Evolutionary conservation across 192 early-diverging fungal genomes (phyloP).

Genomic region (Backusella tuberculispora): DNA sequence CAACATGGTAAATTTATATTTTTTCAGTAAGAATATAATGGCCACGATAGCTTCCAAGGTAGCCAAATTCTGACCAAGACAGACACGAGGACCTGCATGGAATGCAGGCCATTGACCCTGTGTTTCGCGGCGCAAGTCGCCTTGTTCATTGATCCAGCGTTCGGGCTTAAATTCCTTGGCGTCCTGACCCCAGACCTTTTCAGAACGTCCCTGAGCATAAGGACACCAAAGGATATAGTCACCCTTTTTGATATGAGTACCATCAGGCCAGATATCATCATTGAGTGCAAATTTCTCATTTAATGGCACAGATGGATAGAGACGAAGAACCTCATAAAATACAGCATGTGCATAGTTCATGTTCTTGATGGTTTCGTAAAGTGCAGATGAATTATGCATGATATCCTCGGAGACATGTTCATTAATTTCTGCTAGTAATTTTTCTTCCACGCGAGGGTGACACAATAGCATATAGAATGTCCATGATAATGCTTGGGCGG

Average conservation of each 20-base stretch:
- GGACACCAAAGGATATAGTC: constrained; percentile 55
- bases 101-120: constrained; percentile 62
- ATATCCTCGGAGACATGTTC: constrained; percentile 32
- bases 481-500: constrained; percentile 56
- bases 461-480: constrained; percentile 45
- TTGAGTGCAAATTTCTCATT: constrained; percentile 57
- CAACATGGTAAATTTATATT: constrained; percentile 45
- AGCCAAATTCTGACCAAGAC: constrained; percentile 48
- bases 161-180: constrained; percentile 66
- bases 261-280: constrained; percentile 66
- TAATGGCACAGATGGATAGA: constrained; percentile 69
- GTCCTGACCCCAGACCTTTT: constrained; percentile 66
- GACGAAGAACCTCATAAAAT: constrained; percentile 60
- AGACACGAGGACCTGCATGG: constrained; percentile 57
- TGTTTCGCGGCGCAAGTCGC: constrained; percentile 37
- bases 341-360: constrained; percentile 44
- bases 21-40: constrained; percentile 42
- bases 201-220: constrained; percentile 56
- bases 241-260: constrained; percentile 55
- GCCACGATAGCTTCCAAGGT: constrained; percentile 49
- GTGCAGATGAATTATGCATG: constrained; percentile 19
- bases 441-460: constrained; percentile 47
- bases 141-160: constrained; percentile 59
- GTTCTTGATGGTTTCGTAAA: constrained; percentile 37
- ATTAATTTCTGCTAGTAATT: constrained; percentile 46